Evolutionary conservation across 148 eudicot genomes (phyloP).

Genomic region (Rhododendron mucronatum): DNA sequence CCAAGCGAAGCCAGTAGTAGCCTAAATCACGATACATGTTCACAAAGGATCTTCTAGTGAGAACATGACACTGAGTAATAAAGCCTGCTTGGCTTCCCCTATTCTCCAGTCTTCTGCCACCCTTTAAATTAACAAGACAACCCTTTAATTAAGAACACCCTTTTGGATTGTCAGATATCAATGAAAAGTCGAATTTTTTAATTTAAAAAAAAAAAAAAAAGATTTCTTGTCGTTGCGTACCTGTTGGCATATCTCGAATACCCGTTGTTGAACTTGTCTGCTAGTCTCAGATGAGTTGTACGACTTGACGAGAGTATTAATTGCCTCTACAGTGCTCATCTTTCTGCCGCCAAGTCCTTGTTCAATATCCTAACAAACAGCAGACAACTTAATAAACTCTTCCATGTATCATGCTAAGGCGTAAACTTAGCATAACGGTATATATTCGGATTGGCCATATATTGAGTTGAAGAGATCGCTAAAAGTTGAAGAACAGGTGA

Average conservation of each 20-base stretch:
- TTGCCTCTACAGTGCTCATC: slow-evolving; percentile 14
- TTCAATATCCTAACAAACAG: slow-evolving; percentile 16
- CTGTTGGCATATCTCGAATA: slow-evolving; percentile 21
- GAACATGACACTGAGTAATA: slow-evolving; percentile 31
- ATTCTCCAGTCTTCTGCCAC: slow-evolving; percentile 15
- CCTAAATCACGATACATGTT: slow-evolving; percentile 63
- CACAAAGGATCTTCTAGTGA: slow-evolving; percentile 44
- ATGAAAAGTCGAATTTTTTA: background rate
- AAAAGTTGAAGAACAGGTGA: too few relatives aligned
- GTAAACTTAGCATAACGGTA: too few relatives aligned
- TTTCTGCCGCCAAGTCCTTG: background rate
- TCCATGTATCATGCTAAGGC: background rate
- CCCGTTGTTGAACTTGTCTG: slow-evolving; percentile 7
- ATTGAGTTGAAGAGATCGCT: too few relatives aligned
- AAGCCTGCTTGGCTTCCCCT: slow-evolving; percentile 28
- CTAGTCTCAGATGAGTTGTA: slow-evolving; percentile 21
- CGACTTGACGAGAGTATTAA: slow-evolving; percentile 19
- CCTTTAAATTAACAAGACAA: slow-evolving; percentile 46
- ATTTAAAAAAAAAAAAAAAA: too few relatives aligned
- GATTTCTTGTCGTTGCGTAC: background rate
- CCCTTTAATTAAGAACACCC: background rate
- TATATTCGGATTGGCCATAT: too few relatives aligned
- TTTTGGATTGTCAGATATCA: background rate
- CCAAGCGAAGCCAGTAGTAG: slow-evolving; percentile 59
- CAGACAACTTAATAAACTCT: background rate